Conservation (phyloP, 1,284 basidiomycete species). For the Mycena citricolor region DNA sequence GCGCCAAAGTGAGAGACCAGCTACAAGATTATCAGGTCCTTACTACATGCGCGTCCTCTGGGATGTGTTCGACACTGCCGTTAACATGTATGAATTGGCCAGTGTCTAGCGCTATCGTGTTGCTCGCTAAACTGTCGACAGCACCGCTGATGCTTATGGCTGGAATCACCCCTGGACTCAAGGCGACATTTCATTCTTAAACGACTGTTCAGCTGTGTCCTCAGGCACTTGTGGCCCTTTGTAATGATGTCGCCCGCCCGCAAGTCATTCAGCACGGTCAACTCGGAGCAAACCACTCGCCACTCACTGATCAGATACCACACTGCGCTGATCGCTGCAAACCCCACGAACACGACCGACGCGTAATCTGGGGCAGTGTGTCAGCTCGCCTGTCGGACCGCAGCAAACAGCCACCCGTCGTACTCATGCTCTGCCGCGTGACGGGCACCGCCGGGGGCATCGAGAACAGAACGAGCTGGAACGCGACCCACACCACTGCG, state of each 20-base stretch:
- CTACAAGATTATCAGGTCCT: too few relatives aligned
- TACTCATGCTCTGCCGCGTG: slow-evolving; percentile 48
- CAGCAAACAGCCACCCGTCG: slow-evolving; percentile 23
- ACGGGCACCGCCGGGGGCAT: slow-evolving; percentile 57
- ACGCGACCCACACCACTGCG: slow-evolving; percentile 49
- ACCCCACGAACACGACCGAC: slow-evolving; percentile 62
- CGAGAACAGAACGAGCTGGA: slow-evolving; percentile 57
- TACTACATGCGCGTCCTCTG: too few relatives aligned
- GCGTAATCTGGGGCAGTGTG: slow-evolving; percentile 46
- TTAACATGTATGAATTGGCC: too few relatives aligned
- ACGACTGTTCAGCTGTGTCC: too few relatives aligned
- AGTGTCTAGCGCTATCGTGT: too few relatives aligned
- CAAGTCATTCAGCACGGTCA: slow-evolving; percentile 5
- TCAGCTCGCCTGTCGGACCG: background rate
- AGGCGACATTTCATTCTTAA: too few relatives aligned
- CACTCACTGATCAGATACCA: slow-evolving; percentile 59
- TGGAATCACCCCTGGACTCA: too few relatives aligned
- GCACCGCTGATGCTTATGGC: too few relatives aligned
- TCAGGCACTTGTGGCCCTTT: slow-evolving; percentile 35
- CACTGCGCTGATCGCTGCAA: slow-evolving; percentile 49
- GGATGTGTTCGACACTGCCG: too few relatives aligned
- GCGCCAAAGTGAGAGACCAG: too few relatives aligned
- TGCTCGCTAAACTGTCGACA: too few relatives aligned
- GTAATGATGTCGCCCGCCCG: slow-evolving; percentile 42
- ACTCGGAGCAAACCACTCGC: background rate